Evolutionary conservation across 2,329 filamentous ascomycete genomes (phyloP).

Genomic region (Zymoseptoria ardabiliae): DNA sequence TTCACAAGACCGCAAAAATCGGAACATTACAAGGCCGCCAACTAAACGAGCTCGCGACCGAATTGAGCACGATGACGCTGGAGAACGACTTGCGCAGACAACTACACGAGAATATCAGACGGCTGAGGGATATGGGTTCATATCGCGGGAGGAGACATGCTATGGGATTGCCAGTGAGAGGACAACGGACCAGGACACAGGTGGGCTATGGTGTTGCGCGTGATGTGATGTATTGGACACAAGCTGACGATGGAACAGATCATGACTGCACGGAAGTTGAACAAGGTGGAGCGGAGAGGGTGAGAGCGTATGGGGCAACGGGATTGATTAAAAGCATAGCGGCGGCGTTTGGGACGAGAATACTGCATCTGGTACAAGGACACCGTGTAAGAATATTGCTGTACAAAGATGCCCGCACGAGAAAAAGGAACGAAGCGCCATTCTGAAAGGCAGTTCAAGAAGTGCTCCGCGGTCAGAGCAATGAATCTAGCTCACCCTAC

Average conservation of each 20-base stretch:
- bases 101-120: slow-evolving; percentile 74
- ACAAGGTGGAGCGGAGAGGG: slow-evolving; percentile 49
- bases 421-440: not conserved
- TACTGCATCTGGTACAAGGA: not conserved
- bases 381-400: slow-evolving; percentile 1
- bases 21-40: slow-evolving; percentile 68
- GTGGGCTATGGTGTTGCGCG: slow-evolving; percentile 33
- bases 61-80: slow-evolving; percentile 85
- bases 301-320: slow-evolving; percentile 7
- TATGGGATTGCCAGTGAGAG: slow-evolving; percentile 83
- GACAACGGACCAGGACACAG: slow-evolving; percentile 79
- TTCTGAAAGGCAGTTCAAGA: not conserved
- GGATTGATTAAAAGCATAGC: slow-evolving; percentile 9
- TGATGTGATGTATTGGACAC: not conserved
- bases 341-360: slow-evolving; percentile 8
- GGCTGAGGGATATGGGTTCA: slow-evolving; percentile 82
- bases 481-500: not conserved
- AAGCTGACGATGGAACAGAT: slow-evolving; percentile 38
- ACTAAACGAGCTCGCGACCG: slow-evolving; percentile 72
- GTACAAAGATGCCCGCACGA: slow-evolving; percentile 3
- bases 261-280: slow-evolving; percentile 51
- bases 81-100: slow-evolving; percentile 78
- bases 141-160: slow-evolving; percentile 87
- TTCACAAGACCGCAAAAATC: slow-evolving; percentile 75
- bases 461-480: not conserved